Evolutionary conservation across 2,329 filamentous ascomycete genomes (phyloP), one percentile per base, ranked within the genome.

Genomic region (Colletotrichum sp.): DNA sequence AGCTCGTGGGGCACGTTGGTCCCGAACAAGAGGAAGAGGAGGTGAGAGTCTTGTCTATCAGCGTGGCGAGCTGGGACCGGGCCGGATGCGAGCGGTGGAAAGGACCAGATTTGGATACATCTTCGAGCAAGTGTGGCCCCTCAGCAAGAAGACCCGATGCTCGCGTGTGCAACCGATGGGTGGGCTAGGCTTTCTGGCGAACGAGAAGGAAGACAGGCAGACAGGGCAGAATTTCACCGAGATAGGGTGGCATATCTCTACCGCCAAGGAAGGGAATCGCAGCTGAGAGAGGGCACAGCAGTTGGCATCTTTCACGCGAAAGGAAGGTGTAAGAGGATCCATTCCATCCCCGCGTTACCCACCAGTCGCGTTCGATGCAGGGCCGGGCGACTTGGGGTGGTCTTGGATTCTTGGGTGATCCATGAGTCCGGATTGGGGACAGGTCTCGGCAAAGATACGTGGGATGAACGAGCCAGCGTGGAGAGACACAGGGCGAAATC

Each of bases 311-410:
- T 76, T 66, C 57, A 76, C 74, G 65, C 70, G 74, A 74, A 76
- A 76, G 74, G 74, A 76, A 69, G 74, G 74, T 74, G 74, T 66
- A 74, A 73, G 65, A 76, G 64, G 44, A 74, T 73, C 65, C 71
- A 76, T 74, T 74, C 44, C 59, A 66, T 69, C 74, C 64, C 64
- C 65, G 74, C 74, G 74, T 69, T 69, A 74, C 49, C 74, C 64
- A 76, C 65, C 49, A 62, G 44, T 73, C 74, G 59, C 64, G 21
- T 49, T 65, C 49, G 57, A 74, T 60, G 28, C 55, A 28, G 67
- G 44, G 32, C n/a, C 24, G 36, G 69, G 55, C 69, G 62, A 55
- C 28, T 26, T 64, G 30, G 44, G 28, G 16, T 71, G 59, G 18
- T 52, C 44, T 52, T 52, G 44, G 44, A 13, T 12, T 52, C 68